Base-by-base conservation (phyloP, 2,329 filamentous ascomycete species). In the Paraphoma sp. region DNA sequence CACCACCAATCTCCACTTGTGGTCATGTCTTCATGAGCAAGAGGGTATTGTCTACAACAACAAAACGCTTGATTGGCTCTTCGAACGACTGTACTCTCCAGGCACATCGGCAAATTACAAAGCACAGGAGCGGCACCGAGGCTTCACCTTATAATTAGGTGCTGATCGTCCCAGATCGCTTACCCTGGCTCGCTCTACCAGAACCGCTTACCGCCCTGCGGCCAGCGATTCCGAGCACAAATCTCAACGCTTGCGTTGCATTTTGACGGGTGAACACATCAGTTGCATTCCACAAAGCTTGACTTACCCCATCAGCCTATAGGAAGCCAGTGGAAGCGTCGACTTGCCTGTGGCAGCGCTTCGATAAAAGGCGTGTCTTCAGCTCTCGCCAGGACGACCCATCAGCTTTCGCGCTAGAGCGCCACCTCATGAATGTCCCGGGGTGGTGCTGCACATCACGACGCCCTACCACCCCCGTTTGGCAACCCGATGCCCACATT, bases 381-480 rank as follows among this genome's bases (percentile, higher is more conserved):
- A 57, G 54, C 54, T 44, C 28, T 17, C 36, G 16, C 46, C 11
- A n/a, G n/a, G 17, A 38, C 23, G 17, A 28, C 54, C 45, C 29
- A 49, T 49, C 49, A 53, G 14, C 23, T 12, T 18, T 7, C 9
- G 28, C 45, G 54, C 54, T 40, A 56, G 52, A 12, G 29, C 52
- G 57, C 57, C 53, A 59, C 53, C 17, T 53, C 14, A 33, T 16
- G 12, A 50, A 54, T 41, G 14, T 51, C 18, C 50, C 33, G 48
- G 47, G 29, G n/a, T 8, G 36, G 45, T 18, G 51, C 51, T 52
- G 48, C 31, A 53, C 44, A 38, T 48, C 42, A 43, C 6, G 50
- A 16, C 23, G 38, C 49, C 36, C 29, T 53, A 40, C 8, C 14
- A 30, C 29, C 48, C 42, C 44, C 43, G 6, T 45, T 40, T 28